Conservation (phyloP, 2,329 filamentous ascomycete species). For the Phialocephala sp. region DNA sequence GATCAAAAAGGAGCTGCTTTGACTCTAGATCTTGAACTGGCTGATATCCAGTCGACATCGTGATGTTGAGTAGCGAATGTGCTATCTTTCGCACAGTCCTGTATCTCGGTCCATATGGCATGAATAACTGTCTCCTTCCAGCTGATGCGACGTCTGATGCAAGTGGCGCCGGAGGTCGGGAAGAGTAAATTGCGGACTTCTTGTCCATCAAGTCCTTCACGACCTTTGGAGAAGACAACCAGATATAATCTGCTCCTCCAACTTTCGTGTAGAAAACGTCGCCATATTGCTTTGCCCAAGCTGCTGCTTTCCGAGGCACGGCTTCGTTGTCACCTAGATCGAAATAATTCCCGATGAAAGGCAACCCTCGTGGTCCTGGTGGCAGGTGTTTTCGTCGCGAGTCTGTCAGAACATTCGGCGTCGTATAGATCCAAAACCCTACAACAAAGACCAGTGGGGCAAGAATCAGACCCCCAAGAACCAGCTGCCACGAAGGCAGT, state of each 20-base stretch:
- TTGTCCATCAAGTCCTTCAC: slow-evolving; percentile 38
- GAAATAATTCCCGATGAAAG: slow-evolving; percentile 48
- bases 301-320: slow-evolving; percentile 39
- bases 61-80: slow-evolving; percentile 39
- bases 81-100: slow-evolving; percentile 39
- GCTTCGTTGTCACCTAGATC: slow-evolving; percentile 45
- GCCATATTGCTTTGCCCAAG: slow-evolving; percentile 46
- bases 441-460: slow-evolving; percentile 21
- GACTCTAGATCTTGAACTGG: slow-evolving; percentile 44
- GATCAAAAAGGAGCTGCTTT: slow-evolving; percentile 43
- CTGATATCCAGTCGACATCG: slow-evolving; percentile 35
- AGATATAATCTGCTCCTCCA: slow-evolving; percentile 48
- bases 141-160: slow-evolving; percentile 44
- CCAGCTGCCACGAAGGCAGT: slow-evolving; percentile 21
- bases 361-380: slow-evolving; percentile 47
- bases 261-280: slow-evolving; percentile 48
- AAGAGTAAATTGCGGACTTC: slow-evolving; percentile 41
- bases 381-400: slow-evolving; percentile 42
- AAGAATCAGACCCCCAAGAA: slow-evolving; percentile 13
- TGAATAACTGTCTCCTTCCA: slow-evolving; percentile 37
- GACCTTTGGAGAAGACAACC: slow-evolving; percentile 42
- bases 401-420: slow-evolving; percentile 32
- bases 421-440: slow-evolving; percentile 30
- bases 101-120: slow-evolving; percentile 40
- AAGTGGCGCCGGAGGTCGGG: slow-evolving; percentile 47